Conservation (phyloP, 495 filamentous ascomycete genomes). For the Aspergillus funiculosus region DNA sequence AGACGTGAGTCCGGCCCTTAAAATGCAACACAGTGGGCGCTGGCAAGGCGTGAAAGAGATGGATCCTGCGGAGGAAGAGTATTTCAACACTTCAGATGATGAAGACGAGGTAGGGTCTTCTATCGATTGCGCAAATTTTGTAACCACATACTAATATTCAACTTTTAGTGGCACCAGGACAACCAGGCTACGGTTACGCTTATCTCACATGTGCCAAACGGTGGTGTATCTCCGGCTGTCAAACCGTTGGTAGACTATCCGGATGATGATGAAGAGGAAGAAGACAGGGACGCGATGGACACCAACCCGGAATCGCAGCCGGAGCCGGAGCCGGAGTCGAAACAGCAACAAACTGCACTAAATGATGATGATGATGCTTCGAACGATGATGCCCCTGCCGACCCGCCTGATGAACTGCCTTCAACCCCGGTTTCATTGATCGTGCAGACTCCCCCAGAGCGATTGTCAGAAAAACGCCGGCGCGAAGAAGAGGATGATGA, state of each 20-base stretch:
- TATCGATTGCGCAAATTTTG: not conserved
- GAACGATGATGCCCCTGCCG: constrained; percentile 17
- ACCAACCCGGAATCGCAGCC: constrained; percentile 34
- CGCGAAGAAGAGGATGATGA: constrained; percentile 87
- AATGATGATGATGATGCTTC: constrained; percentile 14
- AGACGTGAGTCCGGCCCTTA: constrained; percentile 41
- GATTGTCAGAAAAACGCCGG: constrained; percentile 84
- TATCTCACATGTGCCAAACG: constrained; percentile 27
- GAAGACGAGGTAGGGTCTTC: constrained; percentile 63
- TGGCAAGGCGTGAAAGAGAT: constrained; percentile 78
- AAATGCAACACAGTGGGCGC: constrained; percentile 57
- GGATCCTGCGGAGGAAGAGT: constrained; percentile 85
- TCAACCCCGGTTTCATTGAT: constrained; percentile 28
- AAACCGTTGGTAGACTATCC: constrained; percentile 87
- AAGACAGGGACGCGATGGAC: constrained; percentile 55
- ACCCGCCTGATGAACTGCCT: constrained; percentile 23
- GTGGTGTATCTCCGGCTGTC: constrained; percentile 48
- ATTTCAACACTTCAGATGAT: constrained; percentile 87
- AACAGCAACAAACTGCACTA: no score
- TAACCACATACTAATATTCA: constrained; percentile 15
- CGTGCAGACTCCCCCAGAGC: constrained; percentile 54
- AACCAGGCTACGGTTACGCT: constrained; percentile 21
- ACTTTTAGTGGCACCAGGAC: constrained; percentile 33
- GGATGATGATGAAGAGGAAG: constrained; percentile 75
- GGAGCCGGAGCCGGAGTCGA: constrained; percentile 16